Percentiles rank a stretch among this genome's conserved stretches.
Evolutionary conservation across 768 basidiomycete genomes (phyloP).

Genomic region (Psilocybe sp.): DNA sequence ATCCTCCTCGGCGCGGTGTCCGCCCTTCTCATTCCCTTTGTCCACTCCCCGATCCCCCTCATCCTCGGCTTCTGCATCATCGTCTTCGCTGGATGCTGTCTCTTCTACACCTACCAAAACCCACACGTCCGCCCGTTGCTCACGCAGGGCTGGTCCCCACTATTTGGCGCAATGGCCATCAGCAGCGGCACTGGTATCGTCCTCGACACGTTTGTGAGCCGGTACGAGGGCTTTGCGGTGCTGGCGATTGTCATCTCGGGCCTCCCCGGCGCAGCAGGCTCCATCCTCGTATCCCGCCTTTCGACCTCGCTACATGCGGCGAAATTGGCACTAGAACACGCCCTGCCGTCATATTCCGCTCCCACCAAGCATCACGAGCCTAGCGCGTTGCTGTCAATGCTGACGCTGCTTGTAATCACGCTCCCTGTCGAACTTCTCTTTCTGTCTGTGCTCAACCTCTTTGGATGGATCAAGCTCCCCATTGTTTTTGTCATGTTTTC

Average conservation of each 20-base stretch:
- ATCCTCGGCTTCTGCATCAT: slow-evolving; percentile 42
- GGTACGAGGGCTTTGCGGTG: slow-evolving; percentile 85
- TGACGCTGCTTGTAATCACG: slow-evolving; percentile 70
- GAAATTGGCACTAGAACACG: slow-evolving; percentile 31
- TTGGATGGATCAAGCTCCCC: slow-evolving; percentile 80
- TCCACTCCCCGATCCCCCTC: slow-evolving; percentile 64
- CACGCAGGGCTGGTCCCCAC: slow-evolving; percentile 83
- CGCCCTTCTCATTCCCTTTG: slow-evolving; percentile 61
- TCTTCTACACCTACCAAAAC: slow-evolving; percentile 62
- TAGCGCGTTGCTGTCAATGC: slow-evolving; percentile 53
- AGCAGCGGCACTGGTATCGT: slow-evolving; percentile 88
- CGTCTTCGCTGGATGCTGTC: slow-evolving; percentile 27
- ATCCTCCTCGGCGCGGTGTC: slow-evolving; percentile 77
- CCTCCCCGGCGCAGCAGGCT: slow-evolving; percentile 85
- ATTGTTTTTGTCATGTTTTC: slow-evolving; percentile 67
- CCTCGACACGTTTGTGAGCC: slow-evolving; percentile 83
- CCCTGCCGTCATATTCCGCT: slow-evolving; percentile 16
- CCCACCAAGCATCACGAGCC: slow-evolving; percentile 28
- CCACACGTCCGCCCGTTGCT: slow-evolving; percentile 68
- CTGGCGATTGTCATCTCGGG: slow-evolving; percentile 84
- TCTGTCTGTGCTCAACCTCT: slow-evolving; percentile 54
- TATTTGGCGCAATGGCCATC: slow-evolving; percentile 89
- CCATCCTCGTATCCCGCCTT: slow-evolving; percentile 87
- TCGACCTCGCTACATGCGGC: slow-evolving; percentile 84
- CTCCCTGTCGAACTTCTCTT: slow-evolving; percentile 82